Evolutionary conservation across 352 stramenopile species (phyloP).

Genomic region (Pythium insidiosum): DNA sequence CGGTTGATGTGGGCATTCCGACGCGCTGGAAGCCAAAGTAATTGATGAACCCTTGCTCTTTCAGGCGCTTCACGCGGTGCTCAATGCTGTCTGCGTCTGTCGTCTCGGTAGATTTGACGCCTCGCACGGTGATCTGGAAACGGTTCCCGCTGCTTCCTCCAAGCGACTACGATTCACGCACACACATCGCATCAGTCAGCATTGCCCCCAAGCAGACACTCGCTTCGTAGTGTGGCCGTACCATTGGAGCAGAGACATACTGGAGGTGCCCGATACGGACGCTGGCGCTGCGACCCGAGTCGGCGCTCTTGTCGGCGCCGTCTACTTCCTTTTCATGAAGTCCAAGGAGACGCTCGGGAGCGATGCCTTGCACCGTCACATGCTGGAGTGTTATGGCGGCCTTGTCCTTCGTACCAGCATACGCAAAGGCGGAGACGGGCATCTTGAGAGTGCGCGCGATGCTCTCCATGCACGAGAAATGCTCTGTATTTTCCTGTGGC

Average conservation of each 20-base stretch:
- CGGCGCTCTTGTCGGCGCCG: conserved; percentile 1
- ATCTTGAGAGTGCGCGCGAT: conserved; percentile 31
- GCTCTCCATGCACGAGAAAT: conserved; percentile 63
- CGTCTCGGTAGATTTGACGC: too few relatives aligned
- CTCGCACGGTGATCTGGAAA: too few relatives aligned
- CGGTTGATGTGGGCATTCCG: conserved; percentile 25
- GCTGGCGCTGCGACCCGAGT: background rate
- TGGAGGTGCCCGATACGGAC: conserved; percentile 41
- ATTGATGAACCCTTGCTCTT: conserved; percentile 51
- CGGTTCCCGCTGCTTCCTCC: conserved; percentile 47
- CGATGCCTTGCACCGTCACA: conserved; percentile 39
- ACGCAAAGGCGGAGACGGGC: conserved; percentile 46
- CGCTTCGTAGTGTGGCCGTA: conserved; percentile 3
- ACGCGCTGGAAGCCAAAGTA: conserved; percentile 83
- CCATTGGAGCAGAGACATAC: conserved; percentile 42
- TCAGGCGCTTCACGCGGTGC: conserved; percentile 25
- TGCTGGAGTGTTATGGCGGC: conserved; percentile 60
- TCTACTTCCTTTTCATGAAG: too few relatives aligned
- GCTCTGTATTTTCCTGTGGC: conserved; percentile 54
- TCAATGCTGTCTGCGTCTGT: too few relatives aligned
- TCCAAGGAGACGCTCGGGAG: conserved; percentile 31
- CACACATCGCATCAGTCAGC: background rate
- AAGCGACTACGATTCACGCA: conserved; percentile 20
- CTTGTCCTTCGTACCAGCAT: conserved; percentile 75
- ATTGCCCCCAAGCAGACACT: background rate